Percentiles rank a stretch among this genome's conserved stretches.
These are phyloP conservation scores for Claviceps pazoutovae DNA, from an alignment of 2,329 filamentous ascomycete species.

Conservation along the genomic window DNA sequence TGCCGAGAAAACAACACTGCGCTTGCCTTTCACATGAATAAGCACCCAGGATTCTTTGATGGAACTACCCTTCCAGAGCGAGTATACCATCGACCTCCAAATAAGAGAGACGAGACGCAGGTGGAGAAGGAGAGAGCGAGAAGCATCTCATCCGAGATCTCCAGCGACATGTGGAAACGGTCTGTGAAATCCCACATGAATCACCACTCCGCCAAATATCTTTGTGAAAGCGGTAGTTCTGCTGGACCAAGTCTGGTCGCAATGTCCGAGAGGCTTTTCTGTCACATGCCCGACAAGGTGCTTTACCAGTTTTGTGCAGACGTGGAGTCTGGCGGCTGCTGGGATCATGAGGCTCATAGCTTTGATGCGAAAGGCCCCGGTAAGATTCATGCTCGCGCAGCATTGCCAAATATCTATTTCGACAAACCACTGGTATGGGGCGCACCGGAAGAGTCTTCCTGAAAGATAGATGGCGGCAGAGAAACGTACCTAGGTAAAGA, in stretches of 20 bases:
- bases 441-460: background rate
- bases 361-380: background rate
- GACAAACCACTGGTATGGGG: background rate
- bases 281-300: slow-evolving; percentile 3
- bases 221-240: background rate
- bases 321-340: background rate
- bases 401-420: background rate
- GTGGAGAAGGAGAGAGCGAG: background rate
- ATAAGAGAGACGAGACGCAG: background rate
- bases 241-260: slow-evolving; percentile 3
- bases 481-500: too few species aligned
- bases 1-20: background rate
- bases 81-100: rapidly evolving
- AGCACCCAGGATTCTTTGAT: background rate
- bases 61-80: background rate
- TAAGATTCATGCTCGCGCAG: background rate
- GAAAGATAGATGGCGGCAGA: too few species aligned
- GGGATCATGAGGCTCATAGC: background rate
- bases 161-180: background rate
- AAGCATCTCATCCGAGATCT: background rate
- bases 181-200: background rate
- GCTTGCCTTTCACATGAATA: background rate
- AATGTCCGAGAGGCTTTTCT: background rate
- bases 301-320: slow-evolving; percentile 1
- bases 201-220: background rate